Percentiles rank a stretch among this genome's conserved stretches.
Conservation (phyloP, 179 eudicot species). For the Heliamphora ciliata region DNA sequence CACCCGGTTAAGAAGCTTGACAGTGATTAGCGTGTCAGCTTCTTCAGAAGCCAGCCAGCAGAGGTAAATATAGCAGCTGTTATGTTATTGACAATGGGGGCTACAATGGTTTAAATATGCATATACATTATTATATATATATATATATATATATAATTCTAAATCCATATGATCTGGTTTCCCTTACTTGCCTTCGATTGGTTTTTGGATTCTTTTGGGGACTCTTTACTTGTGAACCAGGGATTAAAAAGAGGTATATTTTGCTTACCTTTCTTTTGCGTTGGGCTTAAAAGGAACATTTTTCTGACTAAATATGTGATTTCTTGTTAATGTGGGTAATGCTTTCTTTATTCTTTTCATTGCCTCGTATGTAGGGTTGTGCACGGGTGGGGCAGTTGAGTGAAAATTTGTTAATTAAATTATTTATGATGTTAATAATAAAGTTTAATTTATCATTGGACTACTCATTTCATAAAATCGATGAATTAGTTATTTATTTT, state of each 20-base stretch:
- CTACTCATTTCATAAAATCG: too few relatives aligned
- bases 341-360: conserved; percentile 7
- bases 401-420: too few relatives aligned
- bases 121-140: not conserved
- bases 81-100: too few relatives aligned
- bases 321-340: conserved; percentile 11
- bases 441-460: too few relatives aligned
- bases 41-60: not conserved
- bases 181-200: not conserved
- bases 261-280: not conserved
- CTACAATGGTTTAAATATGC: too few relatives aligned
- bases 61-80: too few relatives aligned
- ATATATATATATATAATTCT: not conserved
- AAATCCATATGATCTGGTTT: too few relatives aligned
- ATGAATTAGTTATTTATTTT: too few relatives aligned
- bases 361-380: not conserved
- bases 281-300: not conserved
- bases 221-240: conserved; percentile 15
- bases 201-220: conserved; percentile 11
- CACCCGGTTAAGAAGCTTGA: not conserved
- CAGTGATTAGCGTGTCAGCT: not conserved
- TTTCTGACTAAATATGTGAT: not conserved
- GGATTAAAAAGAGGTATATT: conserved; percentile 21
- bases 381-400: too few relatives aligned
- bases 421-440: too few relatives aligned